Base-by-base conservation (phyloP, 108 stramenopile species). In the Phaeodactylum tricornutum region DNA sequence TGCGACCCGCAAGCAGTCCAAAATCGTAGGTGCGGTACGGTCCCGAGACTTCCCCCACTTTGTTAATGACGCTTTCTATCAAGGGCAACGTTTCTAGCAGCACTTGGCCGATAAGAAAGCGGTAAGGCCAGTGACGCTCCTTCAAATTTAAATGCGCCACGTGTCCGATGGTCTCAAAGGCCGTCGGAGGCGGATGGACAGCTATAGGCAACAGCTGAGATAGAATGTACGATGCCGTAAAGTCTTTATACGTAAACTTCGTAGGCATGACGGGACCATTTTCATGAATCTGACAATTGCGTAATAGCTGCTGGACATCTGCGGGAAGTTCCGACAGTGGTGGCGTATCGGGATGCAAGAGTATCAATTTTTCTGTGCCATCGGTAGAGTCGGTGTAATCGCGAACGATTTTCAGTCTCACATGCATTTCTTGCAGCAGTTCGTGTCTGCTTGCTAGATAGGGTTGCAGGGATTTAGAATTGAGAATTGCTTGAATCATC, bases 161-260 rank as follows among this genome's bases (percentile, higher is more conserved):
- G 59, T 99, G 95, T 8, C 96, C 98, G 32, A 84, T 87, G 43
- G 77, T 79, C 71, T 99, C 98, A 55, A 88, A 99, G 0, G 90
- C 62, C 7, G 87, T 62, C 26, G 92, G 92, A 14, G 80, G 66
- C 20, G 89, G 80, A 1, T 71, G 66, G 5, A 40, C 57, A 7
- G 54, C 33, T 14, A 43, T 32, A 22, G 88, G 84, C 5, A 95
- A 55, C 15, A 96, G 35, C 25, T 69, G 63, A 16, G 52, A 43
- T 6, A 93, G 39, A 17, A 88, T 71, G 33, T 82, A 80, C 9
- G 57, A 50, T 41, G 71, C 68, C 2, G 86, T 63, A 36, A 84
- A 64, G 29, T 89, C 62, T 22, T 77, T 57, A 39, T 74, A 74
- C 2, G 57, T 28, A 22, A 81, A 55, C 7, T 32, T 21, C 15